These are phyloP conservation scores for Dillenia suffruticosa DNA, from an alignment of 164 flowering plant genomes.

Conservation along the genomic window DNA sequence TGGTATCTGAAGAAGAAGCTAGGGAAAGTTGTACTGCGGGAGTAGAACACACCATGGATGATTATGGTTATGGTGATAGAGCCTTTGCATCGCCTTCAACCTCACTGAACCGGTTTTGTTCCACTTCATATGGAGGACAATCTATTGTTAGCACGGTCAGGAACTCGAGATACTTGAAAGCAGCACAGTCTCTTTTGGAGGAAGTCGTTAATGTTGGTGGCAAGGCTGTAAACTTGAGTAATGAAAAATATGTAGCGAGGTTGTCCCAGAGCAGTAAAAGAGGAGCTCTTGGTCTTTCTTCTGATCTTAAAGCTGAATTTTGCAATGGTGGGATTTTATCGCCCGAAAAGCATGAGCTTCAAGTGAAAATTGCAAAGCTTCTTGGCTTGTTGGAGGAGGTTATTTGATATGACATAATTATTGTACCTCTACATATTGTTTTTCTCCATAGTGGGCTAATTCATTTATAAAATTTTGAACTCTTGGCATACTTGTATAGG, in stretches of 20 bases:
- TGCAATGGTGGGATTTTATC: constrained; percentile 27
- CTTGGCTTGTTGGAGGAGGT: constrained; percentile 68
- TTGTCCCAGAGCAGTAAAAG: constrained; percentile 21
- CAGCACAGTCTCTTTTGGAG: constrained; percentile 61
- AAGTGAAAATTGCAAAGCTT: constrained; percentile 52
- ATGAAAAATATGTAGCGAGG: constrained; percentile 29
- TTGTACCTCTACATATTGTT: no score
- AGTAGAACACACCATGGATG: constrained; percentile 10
- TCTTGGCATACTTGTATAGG: constrained; percentile 34
- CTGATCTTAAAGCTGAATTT: constrained; percentile 49
- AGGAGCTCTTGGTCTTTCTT: constrained; percentile 29
- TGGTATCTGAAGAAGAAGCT: constrained; percentile 24
- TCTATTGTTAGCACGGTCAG: constrained; percentile 23
- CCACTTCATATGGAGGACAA: constrained; percentile 29
- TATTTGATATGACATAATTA: not conserved
- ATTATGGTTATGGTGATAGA: constrained; percentile 16
- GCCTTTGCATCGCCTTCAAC: constrained; percentile 26
- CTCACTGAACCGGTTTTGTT: constrained; percentile 23
- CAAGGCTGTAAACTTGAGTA: constrained; percentile 30
- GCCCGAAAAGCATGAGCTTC: constrained; percentile 41
- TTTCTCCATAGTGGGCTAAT: not conserved
- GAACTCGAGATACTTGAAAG: constrained; percentile 53
- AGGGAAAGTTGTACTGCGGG: constrained; percentile 22
- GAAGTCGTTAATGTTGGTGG: constrained; percentile 52
- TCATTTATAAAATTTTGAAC: not conserved